Evolutionary conservation across 805 yeast genomes (phyloP), one percentile per base, ranked within the genome.

Genomic region (Suhomyces sp.): DNA sequence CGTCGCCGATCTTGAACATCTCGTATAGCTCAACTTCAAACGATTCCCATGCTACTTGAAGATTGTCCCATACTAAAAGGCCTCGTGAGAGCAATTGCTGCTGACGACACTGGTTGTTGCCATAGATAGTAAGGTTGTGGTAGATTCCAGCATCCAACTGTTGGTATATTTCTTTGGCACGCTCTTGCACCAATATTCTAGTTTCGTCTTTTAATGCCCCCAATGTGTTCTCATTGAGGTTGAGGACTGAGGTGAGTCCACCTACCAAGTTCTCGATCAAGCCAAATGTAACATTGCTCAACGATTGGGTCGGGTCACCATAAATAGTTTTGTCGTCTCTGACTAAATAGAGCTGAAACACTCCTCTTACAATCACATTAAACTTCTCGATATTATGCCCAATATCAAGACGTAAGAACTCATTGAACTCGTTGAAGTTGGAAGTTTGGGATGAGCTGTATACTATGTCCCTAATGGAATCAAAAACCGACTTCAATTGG

Each of bases 101-200:
- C 62, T 90, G 91, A 52, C 97, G 78, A 48, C 96, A 83, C 35
- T 90, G 84, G 61, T 93, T 93, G 65, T 85, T 67, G 7, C 69
- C 75, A 41, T 53, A 58, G 1, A 61, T 56, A 2, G 68, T 65
- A 31, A 74, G 46, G 35, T 63, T 60, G 44, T 71, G 74, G 53
- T 71, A 72, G 5, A 62, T 47, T 22, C 78, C 79, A 40, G 74
- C 63, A 60, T 83, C 78, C 40, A 81, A 62, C 61, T 86, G 84
- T 13, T 38, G 41, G n/a, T 47, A 13, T 9, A 52, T 47, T n/a
- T 48, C 51, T 4, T 31, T 29, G 9, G 27, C 19, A 17, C 51
- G 42, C n/a, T 42, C 51, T 12, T 48, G 33, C 5, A 40, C 41
- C 10, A 24, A 33, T 8, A 15, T 42, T 40, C 48, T 52, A 5